A percentile compares a stretch with the other conserved stretches of the same genome.
Conservation (phyloP, 2,329 filamentous ascomycete genomes). For the Dactylellina leptospora region DNA sequence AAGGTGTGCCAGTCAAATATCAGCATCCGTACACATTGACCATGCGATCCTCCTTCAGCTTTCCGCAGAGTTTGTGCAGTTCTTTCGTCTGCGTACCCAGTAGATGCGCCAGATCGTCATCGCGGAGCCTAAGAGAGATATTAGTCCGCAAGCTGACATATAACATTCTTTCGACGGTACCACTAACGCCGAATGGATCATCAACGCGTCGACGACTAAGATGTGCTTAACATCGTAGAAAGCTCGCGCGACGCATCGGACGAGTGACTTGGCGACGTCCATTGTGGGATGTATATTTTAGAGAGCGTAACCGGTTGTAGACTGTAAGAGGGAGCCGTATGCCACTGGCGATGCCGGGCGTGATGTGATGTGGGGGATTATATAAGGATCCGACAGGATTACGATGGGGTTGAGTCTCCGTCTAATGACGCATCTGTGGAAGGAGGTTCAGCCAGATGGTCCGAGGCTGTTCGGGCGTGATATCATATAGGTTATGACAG, state of each 20-base stretch:
- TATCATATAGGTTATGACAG: constrained; percentile 16
- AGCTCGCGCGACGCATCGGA: constrained; percentile 84
- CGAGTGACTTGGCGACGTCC: constrained; percentile 77
- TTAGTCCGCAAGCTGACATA: not conserved
- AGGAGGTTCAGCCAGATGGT: constrained; percentile 44
- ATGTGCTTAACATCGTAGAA: constrained; percentile 89
- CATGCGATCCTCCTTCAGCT: constrained; percentile 84
- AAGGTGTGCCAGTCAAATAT: constrained; percentile 1
- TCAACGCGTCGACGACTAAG: constrained; percentile 80
- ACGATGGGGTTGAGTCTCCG: not conserved
- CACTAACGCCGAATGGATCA: constrained; percentile 72
- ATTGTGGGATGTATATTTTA: constrained; percentile 60
- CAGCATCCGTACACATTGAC: constrained; percentile 73
- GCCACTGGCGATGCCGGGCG: not conserved
- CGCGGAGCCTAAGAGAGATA: constrained; percentile 68
- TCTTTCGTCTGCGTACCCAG: constrained; percentile 92
- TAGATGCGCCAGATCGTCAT: constrained; percentile 85
- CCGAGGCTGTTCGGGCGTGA: constrained; percentile 20
- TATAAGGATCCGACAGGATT: not conserved
- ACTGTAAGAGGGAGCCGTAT: not conserved
- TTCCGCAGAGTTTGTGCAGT: constrained; percentile 86
- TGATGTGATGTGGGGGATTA: not conserved
- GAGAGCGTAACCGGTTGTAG: not conserved
- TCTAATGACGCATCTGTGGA: constrained; percentile 39
- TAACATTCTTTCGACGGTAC: not conserved